Conservation (phyloP, 2,329 filamentous ascomycete genomes). For the Neofusicoccum parvum region DNA sequence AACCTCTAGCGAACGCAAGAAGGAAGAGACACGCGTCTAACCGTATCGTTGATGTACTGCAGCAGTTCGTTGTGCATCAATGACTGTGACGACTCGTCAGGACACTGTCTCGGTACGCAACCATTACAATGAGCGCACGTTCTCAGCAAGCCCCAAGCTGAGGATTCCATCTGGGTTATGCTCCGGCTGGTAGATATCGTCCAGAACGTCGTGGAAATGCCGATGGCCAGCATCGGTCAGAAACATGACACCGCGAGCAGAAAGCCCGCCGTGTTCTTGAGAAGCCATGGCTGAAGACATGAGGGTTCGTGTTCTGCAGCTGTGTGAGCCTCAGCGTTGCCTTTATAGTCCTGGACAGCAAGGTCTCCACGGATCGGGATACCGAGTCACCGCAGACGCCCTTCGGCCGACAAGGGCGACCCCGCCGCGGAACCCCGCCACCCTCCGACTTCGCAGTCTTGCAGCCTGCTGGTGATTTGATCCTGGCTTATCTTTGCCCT, state of each 20-base stretch:
- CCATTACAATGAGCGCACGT: conserved; percentile 28
- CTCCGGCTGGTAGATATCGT: conserved; percentile 47
- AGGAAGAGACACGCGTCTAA: conserved; percentile 27
- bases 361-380: background rate
- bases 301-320: too few relatives aligned
- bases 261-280: background rate
- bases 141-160: conserved; percentile 57
- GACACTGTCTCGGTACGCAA: background rate
- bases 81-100: conserved; percentile 1
- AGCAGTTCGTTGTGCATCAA: conserved; percentile 54
- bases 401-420: background rate
- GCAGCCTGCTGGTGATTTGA: too few relatives aligned
- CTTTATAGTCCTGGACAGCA: background rate
- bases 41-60: conserved; percentile 45
- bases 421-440: background rate
- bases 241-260: background rate
- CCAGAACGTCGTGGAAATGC: conserved; percentile 39
- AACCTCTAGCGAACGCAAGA: background rate
- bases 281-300: background rate
- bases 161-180: conserved; percentile 50
- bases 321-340: background rate
- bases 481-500: too few relatives aligned
- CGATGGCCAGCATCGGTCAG: background rate
- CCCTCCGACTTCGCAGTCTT: background rate
- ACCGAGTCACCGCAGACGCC: background rate